Evolutionary conservation across 495 filamentous ascomycete species (phyloP), one percentile per base, ranked within the genome.

Genomic region (Bacidia rubella): DNA sequence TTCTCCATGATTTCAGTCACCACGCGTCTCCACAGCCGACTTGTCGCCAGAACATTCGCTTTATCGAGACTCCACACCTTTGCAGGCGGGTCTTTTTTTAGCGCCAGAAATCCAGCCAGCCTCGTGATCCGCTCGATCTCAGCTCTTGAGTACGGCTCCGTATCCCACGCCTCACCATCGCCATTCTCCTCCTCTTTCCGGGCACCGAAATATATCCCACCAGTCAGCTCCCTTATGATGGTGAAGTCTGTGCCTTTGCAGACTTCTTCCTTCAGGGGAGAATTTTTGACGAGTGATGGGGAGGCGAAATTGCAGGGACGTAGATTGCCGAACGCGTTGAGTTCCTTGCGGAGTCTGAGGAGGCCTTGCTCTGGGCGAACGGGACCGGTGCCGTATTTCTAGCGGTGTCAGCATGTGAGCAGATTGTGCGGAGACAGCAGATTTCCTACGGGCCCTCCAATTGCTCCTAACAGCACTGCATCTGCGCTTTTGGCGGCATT

Each of bases 251-350:
- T 86, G 57, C 86, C 90, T 47, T 80, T 76, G 76, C 86, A 93
- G 44, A 98, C 75, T 3, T 83, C 76, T 47, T 84, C 83, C 67
- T 93, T 94, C 47, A 98, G 80, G 0, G 92, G 92, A 11, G 90
- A 96, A 70, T 72, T 76, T 39, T 88, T 80, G 69, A 95, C 80
- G 43, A 98, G 86, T 26, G 81, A 78, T 51, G 90, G 85, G 23
- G 90, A 87, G 38, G 90, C 87, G 74, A 98, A 98, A 77, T 82
- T 90, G 80, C 92, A 98, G 3, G 92, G 92, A 2, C 92, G 88
- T 45, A 98, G 84, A 78, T 98, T 98, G 59, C 90, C 92, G 71
- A 92, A 98, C 59, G 92, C 86, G 63, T 76, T 74, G 75, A 98
- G 84, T 66, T 95, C 84, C 68, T 94, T 96, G 73, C 92, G 88